Conservation (phyloP, 495 filamentous ascomycete species). For the Podospora comata region DNA sequence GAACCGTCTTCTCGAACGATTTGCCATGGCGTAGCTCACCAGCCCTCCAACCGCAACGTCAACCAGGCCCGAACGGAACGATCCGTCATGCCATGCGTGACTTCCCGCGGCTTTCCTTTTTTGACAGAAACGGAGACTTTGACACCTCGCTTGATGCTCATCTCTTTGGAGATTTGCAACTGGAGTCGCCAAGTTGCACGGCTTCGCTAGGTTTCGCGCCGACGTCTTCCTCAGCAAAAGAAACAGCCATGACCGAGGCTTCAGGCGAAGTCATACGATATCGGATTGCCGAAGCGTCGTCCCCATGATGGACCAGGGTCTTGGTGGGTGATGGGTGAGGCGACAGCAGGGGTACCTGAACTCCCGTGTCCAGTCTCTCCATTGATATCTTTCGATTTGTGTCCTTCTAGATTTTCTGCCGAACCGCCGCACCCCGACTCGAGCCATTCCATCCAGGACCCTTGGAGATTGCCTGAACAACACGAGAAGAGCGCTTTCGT, state of each 20-base stretch:
- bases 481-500: background rate
- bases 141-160: background rate
- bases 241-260: slow-evolving; percentile 3
- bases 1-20: background rate
- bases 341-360: slow-evolving; percentile 4
- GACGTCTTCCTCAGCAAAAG: background rate
- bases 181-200: background rate
- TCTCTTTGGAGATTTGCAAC: background rate
- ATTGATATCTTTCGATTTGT: slow-evolving; percentile 7
- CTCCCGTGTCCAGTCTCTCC: background rate
- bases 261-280: slow-evolving; percentile 18
- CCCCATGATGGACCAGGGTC: background rate
- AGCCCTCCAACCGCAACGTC: background rate
- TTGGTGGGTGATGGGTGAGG: slow-evolving; percentile 10
- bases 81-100: background rate
- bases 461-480: slow-evolving; percentile 3
- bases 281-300: slow-evolving; percentile 12
- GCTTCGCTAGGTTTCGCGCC: background rate
- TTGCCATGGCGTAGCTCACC: background rate
- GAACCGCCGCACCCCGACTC: slow-evolving; percentile 9
- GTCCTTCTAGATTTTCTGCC: slow-evolving; percentile 14
- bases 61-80: background rate
- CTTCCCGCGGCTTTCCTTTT: background rate
- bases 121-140: background rate
- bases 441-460: background rate